phyloP scores from a whole-genome alignment of 441 rosid species.

The Croton laevigatus region DNA sequence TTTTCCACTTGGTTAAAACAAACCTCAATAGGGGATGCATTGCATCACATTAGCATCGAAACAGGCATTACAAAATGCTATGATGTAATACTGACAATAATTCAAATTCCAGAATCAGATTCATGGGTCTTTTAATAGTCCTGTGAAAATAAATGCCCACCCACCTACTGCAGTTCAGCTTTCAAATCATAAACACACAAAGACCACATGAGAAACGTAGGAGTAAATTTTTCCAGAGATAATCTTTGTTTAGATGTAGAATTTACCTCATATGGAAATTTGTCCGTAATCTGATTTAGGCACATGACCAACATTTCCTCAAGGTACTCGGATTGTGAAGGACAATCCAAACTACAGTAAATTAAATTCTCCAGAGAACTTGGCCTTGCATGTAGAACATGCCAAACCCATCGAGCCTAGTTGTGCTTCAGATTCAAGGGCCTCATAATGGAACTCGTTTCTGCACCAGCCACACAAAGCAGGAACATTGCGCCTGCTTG shows the following conservation, averaged over 20 bases:
- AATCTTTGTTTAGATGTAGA: slow-evolving; percentile 14
- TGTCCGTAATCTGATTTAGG: slow-evolving; percentile 6
- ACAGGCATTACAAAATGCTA: background rate
- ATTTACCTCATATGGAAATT: slow-evolving; percentile 28
- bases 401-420: slow-evolving; percentile 29
- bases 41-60: background rate
- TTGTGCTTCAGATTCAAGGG: slow-evolving; percentile 31
- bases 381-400: slow-evolving; percentile 49
- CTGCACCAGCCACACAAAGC: slow-evolving; percentile 47
- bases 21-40: background rate
- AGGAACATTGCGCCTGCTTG: slow-evolving; percentile 30
- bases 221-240: slow-evolving; percentile 7
- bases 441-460: slow-evolving; percentile 37
- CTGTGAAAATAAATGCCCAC: background rate
- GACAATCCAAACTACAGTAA: slow-evolving; percentile 23
- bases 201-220: background rate
- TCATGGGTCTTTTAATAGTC: background rate
- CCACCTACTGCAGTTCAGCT: background rate
- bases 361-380: slow-evolving; percentile 33
- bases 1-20: background rate
- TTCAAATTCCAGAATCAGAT: background rate
- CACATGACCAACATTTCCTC: slow-evolving; percentile 13
- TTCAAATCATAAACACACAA: background rate
- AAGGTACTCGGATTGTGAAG: slow-evolving; percentile 1
- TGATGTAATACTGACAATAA: background rate